Conservation (phyloP, 352 stramenopile genomes). For the Phytophthora capsici region DNA sequence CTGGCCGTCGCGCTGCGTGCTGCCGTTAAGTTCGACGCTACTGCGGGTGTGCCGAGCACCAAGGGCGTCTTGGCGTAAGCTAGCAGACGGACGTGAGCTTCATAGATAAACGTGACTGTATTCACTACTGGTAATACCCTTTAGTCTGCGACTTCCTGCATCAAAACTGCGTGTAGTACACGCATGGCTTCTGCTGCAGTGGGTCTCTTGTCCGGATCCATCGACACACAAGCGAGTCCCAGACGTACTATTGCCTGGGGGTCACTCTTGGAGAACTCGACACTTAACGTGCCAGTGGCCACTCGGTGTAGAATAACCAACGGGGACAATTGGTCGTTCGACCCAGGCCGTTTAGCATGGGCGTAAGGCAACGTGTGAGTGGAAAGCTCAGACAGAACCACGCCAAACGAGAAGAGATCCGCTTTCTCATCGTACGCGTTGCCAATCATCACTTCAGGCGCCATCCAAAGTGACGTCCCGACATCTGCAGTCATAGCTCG, state of each 20-base stretch:
- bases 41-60: slow-evolving; percentile 90
- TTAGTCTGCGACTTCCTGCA: slow-evolving; percentile 5
- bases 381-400: slow-evolving; percentile 42
- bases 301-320: slow-evolving; percentile 43
- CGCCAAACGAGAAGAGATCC: slow-evolving; percentile 39
- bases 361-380: slow-evolving; percentile 32
- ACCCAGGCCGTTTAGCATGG: slow-evolving; percentile 12
- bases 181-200: slow-evolving; percentile 22
- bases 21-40: slow-evolving; percentile 80
- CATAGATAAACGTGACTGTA: no score
- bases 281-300: slow-evolving; percentile 31
- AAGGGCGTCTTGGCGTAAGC: slow-evolving; percentile 90
- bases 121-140: background rate
- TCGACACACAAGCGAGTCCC: slow-evolving; percentile 36
- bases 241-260: slow-evolving; percentile 18
- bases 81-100: no score
- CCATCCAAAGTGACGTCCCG: slow-evolving; percentile 27
- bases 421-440: slow-evolving; percentile 38
- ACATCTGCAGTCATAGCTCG: slow-evolving; percentile 45
- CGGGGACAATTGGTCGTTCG: slow-evolving; percentile 12
- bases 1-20: slow-evolving; percentile 85
- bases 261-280: slow-evolving; percentile 28
- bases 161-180: slow-evolving; percentile 10
- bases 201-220: slow-evolving; percentile 27
- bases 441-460: slow-evolving; percentile 29